A percentile compares a stretch with the other conserved stretches of the same genome.
Evolutionary conservation across 805 yeast species (phyloP).

Genomic region (Zygosaccharomyces rouxii): DNA sequence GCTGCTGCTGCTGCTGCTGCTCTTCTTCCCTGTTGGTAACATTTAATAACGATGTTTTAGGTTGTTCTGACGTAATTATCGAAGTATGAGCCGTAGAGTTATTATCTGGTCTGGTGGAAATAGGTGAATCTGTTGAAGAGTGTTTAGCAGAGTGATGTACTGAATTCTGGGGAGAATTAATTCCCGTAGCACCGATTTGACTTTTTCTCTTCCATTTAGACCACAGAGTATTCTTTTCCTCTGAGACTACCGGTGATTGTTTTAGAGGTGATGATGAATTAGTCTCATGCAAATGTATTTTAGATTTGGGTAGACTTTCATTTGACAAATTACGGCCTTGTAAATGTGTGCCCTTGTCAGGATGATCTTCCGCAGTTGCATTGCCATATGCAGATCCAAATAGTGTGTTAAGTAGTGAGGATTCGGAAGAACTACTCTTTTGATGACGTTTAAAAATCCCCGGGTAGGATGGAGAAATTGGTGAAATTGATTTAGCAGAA

Average conservation of each 20-base stretch:
- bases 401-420: conserved; percentile 40
- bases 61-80: not conserved
- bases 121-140: conserved; percentile 6
- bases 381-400: conserved; percentile 33
- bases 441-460: conserved; percentile 61
- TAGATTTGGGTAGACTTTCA: conserved; percentile 19
- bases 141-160: conserved; percentile 8
- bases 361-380: conserved; percentile 6
- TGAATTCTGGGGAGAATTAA: conserved; percentile 1
- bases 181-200: conserved; percentile 14
- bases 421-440: conserved; percentile 58
- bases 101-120: conserved; percentile 7
- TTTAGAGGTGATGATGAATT: conserved; percentile 15
- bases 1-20: not conserved
- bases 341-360: conserved; percentile 4
- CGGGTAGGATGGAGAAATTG: conserved; percentile 31
- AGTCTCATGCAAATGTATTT: conserved; percentile 10
- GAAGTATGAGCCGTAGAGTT: conserved; percentile 12
- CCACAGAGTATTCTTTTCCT: conserved; percentile 30
- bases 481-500: conserved; percentile 20
- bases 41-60: not conserved
- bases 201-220: conserved; percentile 29
- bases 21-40: not conserved
- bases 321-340: conserved; percentile 12
- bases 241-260: conserved; percentile 14